A percentile compares a stretch with the other conserved stretches of the same genome.
These are phyloP conservation scores for Suhomyces taliae DNA, from an alignment of 1,139 yeast species.

Conservation along the genomic window DNA sequence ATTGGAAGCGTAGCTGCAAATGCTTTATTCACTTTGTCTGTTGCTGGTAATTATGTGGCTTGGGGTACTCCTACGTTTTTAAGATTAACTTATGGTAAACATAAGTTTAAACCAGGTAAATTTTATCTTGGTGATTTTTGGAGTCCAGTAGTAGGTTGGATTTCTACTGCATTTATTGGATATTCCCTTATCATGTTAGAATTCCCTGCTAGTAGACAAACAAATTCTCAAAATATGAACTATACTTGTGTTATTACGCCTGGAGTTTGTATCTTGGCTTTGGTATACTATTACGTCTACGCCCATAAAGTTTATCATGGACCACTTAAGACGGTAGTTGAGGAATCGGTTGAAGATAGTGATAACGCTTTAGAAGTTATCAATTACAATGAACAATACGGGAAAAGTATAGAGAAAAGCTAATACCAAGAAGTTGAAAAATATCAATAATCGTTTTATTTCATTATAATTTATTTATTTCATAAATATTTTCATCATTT, in stretches of 20 bases:
- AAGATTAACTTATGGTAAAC: slow-evolving; percentile 45
- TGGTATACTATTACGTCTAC: slow-evolving; percentile 44
- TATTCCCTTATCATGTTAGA: slow-evolving; percentile 47
- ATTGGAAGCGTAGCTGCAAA: slow-evolving; percentile 59
- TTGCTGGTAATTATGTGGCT: slow-evolving; percentile 62
- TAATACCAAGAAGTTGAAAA: no score
- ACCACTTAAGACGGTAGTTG: slow-evolving; percentile 39
- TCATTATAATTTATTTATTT: no score
- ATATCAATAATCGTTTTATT: no score
- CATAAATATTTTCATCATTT: neutral
- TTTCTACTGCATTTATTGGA: slow-evolving; percentile 29
- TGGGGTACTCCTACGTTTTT: slow-evolving; percentile 60
- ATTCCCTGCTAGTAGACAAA: slow-evolving; percentile 42
- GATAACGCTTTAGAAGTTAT: neutral
- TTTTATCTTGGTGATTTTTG: slow-evolving; percentile 55
- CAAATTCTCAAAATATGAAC: slow-evolving; percentile 50
- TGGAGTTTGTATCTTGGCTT: slow-evolving; percentile 40
- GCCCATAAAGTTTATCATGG: slow-evolving; percentile 52
- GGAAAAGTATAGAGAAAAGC: no score
- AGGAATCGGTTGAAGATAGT: slow-evolving; percentile 12
- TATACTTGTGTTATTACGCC: slow-evolving; percentile 59
- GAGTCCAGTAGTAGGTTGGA: slow-evolving; percentile 46
- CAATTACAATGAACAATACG: no score
- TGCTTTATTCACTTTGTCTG: slow-evolving; percentile 58
- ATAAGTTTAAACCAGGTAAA: slow-evolving; percentile 60